A percentile compares a stretch with the other conserved stretches of the same genome.
These are phyloP conservation scores for Zoysia japonica DNA, from an alignment of 176 grass and related monocot genomes.

Conservation along the genomic window DNA sequence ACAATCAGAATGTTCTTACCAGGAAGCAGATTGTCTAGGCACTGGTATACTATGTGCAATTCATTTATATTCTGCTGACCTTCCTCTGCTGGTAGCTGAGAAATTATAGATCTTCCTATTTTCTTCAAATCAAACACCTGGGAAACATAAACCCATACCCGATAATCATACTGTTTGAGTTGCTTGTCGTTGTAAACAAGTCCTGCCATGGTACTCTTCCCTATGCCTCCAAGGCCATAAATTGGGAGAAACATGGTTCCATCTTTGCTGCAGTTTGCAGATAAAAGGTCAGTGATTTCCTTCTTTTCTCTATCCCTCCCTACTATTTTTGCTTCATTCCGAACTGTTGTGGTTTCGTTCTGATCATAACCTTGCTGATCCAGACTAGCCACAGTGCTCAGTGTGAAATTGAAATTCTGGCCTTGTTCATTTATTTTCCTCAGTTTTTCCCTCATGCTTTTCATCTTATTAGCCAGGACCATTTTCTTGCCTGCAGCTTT, in stretches of 20 bases:
- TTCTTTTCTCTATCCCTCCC: conserved; percentile 5
- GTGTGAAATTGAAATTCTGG: not conserved
- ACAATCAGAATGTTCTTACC: not conserved
- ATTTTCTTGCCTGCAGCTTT: not conserved
- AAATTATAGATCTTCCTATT: conserved; percentile 31
- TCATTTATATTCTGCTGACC: not conserved
- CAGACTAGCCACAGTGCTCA: not conserved
- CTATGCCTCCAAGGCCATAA: not conserved
- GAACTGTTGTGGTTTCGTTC: not conserved
- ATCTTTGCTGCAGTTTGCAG: not conserved
- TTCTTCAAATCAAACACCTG: not conserved
- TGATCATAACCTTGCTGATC: not conserved
- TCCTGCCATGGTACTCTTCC: conserved; percentile 4
- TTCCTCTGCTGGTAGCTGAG: not conserved
- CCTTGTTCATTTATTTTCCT: not conserved
- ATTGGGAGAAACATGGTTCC: not conserved
- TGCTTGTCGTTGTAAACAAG: not conserved
- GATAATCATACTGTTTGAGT: conserved; percentile 1
- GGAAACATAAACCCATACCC: conserved; percentile 11
- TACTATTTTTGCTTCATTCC: not conserved
- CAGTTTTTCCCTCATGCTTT: not conserved
- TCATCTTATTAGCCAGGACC: not conserved
- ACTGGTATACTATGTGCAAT: not conserved
- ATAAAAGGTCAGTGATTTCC: not conserved
- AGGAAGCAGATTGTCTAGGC: not conserved